Conservation (phyloP, 148 eudicot genomes). For the Polygonum aviculare region DNA sequence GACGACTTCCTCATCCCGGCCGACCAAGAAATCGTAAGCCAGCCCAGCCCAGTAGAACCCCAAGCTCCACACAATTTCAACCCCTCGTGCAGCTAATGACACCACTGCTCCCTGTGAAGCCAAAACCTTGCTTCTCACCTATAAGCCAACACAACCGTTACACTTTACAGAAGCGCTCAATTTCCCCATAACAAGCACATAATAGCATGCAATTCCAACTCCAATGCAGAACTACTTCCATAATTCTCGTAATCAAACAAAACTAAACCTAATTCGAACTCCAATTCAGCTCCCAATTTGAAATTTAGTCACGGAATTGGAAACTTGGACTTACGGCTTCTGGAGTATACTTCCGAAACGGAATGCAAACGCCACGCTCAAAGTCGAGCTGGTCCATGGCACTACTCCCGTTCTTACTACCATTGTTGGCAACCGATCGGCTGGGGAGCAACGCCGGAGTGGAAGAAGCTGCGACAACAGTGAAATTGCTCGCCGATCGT, state of each 20-base stretch:
- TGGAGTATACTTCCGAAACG: constrained; percentile 90
- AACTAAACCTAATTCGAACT: not conserved
- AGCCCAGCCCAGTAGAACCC: constrained; percentile 80
- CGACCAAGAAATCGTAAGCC: constrained; percentile 69
- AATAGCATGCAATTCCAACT: not conserved
- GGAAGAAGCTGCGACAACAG: constrained; percentile 1
- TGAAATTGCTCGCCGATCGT: constrained; percentile 2
- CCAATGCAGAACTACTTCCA: not conserved
- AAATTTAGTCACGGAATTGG: not conserved
- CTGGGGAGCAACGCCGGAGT: constrained; percentile 1
- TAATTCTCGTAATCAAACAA: not conserved
- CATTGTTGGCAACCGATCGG: not conserved
- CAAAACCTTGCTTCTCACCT: constrained; percentile 90
- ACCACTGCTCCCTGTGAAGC: constrained; percentile 74
- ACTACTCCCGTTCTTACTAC: constrained; percentile 19
- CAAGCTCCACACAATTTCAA: constrained; percentile 88
- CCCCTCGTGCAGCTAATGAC: constrained; percentile 72
- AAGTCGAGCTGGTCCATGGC: constrained; percentile 86
- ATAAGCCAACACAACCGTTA: constrained; percentile 8
- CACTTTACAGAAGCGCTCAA: not conserved
- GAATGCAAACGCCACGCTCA: constrained; percentile 95
- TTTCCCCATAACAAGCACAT: not conserved
- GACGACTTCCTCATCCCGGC: constrained; percentile 89
- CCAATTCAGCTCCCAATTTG: not conserved
- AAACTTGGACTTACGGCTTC: constrained; percentile 33